phyloP scores from a whole-genome alignment of 1,139 yeast genomes.

The Starmera stellimalicola region DNA sequence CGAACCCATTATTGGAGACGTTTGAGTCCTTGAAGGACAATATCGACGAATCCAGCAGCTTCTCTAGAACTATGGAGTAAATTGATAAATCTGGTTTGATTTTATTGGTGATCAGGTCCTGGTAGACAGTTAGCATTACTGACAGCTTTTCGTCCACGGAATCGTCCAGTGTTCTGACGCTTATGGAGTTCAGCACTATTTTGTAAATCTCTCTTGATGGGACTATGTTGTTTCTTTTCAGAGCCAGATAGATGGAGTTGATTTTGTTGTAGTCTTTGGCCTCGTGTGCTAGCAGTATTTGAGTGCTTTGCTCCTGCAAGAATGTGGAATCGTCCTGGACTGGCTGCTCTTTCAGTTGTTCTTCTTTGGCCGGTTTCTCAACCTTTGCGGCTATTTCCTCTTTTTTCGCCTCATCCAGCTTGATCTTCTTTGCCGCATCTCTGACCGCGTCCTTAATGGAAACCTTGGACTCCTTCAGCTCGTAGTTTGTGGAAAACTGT shows the following conservation, averaged over 20 bases:
- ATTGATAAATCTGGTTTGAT: slow-evolving; percentile 48
- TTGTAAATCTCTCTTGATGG: slow-evolving; percentile 25
- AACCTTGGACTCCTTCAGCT: not conserved
- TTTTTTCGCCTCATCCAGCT: not conserved
- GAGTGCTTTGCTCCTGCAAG: slow-evolving; percentile 9
- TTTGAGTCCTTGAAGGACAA: slow-evolving; percentile 25
- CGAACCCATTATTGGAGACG: slow-evolving; percentile 37
- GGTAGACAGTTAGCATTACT: slow-evolving; percentile 53
- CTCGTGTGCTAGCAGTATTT: slow-evolving; percentile 10
- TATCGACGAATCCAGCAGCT: slow-evolving; percentile 42
- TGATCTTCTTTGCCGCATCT: not conserved
- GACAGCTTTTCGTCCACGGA: slow-evolving; percentile 42
- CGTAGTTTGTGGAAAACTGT: not conserved
- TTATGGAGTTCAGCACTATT: slow-evolving; percentile 24
- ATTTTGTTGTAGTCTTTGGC: slow-evolving; percentile 23
- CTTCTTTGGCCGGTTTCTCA: not conserved
- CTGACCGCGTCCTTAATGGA: slow-evolving; percentile 3
- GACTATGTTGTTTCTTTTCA: slow-evolving; percentile 26
- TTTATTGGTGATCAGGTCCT: slow-evolving; percentile 44
- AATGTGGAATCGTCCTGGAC: slow-evolving; percentile 10
- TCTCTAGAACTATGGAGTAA: slow-evolving; percentile 40
- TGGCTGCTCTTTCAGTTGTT: not conserved
- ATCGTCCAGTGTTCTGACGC: slow-evolving; percentile 26
- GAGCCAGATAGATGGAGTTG: slow-evolving; percentile 27
- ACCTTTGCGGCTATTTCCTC: not conserved